A percentile compares a stretch with the other conserved stretches of the same genome.
Conservation (phyloP, 2,329 filamentous ascomycete species). For the Colletotrichum falcatum region DNA sequence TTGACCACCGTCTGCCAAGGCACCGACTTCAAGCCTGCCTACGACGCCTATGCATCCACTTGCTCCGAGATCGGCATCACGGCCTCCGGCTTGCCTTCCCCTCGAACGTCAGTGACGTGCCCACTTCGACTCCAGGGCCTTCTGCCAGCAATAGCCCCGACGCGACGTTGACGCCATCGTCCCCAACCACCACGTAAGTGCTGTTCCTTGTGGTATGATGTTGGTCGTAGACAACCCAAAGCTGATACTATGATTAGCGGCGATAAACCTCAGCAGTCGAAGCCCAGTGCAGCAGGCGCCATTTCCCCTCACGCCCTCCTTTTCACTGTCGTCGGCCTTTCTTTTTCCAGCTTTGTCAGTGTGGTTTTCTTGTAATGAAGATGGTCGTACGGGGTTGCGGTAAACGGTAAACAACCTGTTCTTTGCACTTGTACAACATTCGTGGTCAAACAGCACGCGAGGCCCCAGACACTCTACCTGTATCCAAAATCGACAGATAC, state of each 20-base stretch:
- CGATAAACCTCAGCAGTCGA: conserved; percentile 15
- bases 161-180: conserved; percentile 7
- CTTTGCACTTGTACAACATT: not conserved
- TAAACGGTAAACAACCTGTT: not conserved
- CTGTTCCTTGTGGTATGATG: not conserved
- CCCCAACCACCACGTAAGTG: conserved; percentile 22
- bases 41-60: conserved; percentile 28
- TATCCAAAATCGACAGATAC: not conserved
- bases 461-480: not conserved
- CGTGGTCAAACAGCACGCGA: conserved; percentile 29
- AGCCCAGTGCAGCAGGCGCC: conserved; percentile 34
- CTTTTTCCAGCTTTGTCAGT: conserved; percentile 22
- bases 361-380: conserved; percentile 23
- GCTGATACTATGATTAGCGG: conserved; percentile 8
- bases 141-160: conserved; percentile 2
- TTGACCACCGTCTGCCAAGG: conserved; percentile 32
- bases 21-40: conserved; percentile 29
- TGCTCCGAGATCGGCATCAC: conserved; percentile 31
- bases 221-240: no score
- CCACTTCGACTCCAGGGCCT: not conserved
- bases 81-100: conserved; percentile 18
- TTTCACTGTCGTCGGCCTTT: conserved; percentile 30
- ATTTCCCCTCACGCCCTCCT: conserved; percentile 35
- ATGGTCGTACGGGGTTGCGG: not conserved
- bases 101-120: not conserved